Evolutionary conservation across 805 yeast genomes (phyloP), one percentile per base, ranked within the genome.

Genomic region (Ogataea thermomethanolica): DNA sequence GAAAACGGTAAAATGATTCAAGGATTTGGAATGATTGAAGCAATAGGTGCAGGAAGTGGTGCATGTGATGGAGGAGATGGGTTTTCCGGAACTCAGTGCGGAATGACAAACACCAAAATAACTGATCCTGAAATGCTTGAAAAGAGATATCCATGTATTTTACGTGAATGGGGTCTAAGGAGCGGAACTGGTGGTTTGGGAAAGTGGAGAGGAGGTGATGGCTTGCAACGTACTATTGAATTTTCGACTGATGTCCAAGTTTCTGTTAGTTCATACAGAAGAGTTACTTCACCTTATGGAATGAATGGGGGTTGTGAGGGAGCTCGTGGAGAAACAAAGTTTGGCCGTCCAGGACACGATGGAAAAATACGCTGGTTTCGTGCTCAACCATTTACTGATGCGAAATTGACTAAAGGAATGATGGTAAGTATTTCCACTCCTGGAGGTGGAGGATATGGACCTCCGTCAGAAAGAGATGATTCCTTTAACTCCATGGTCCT

Each of bases 51-150:
- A 28, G 81, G 81, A 15, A 65, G 70, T 26, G 77, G 79, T 43
- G 81, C 79, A 22, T 30, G 39, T 8, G 49, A 45, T 8, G 49
- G 46, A 2, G 24, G 64, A 66, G 8, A 46, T 29, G 48, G 71
- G 64, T 14, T 67, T 64, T 64, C 76, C 70, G 81, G 70, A 15
- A 74, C 74, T 5, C 79, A 76, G 71, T 78, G 43, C 61, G 73
- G 9, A 29, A 49, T 49, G 53, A 49, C 53, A 26, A 49, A 49
- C 29, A 49, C 53, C 30, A 49, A 44, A 57, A 75, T 74, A 47
- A 75, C 81, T 2, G 81, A 76, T 49, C 71, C 77, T 1, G 81
- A 76, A 52, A 62, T 74, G 8, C 64, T 75, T 45, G 81, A 76
- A 50, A 65, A 70, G 41, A 56, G 79, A 35, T 74, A 73, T 48